phyloP scores from a whole-genome alignment of 1,139 yeast species.

The Suhomyces guaymorum region DNA sequence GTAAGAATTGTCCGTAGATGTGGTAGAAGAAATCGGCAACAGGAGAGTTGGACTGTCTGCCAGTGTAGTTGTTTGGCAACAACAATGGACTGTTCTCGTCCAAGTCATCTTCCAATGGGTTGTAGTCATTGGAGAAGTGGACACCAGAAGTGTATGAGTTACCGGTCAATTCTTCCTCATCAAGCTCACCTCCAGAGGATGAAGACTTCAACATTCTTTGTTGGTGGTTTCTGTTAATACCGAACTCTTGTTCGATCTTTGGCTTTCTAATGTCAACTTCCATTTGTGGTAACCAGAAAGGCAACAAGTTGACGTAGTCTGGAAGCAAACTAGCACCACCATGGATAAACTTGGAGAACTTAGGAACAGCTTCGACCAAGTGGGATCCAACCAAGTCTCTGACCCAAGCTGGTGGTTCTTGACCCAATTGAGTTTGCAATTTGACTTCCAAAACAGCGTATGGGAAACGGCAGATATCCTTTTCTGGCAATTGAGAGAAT shows the following conservation, averaged over 20 bases:
- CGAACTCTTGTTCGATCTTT: slow-evolving; percentile 62
- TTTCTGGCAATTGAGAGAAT: slow-evolving; percentile 76
- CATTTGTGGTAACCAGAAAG: slow-evolving; percentile 99
- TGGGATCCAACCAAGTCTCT: slow-evolving; percentile 88
- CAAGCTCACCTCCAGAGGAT: slow-evolving; percentile 52
- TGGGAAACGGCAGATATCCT: slow-evolving; percentile 89
- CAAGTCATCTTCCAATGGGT: slow-evolving; percentile 51
- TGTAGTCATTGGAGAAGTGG: slow-evolving; percentile 48
- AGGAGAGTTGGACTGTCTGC: slow-evolving; percentile 31
- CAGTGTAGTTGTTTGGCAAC: slow-evolving; percentile 38
- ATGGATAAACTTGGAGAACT: slow-evolving; percentile 94
- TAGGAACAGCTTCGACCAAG: slow-evolving; percentile 96
- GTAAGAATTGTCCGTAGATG: slow-evolving; percentile 40
- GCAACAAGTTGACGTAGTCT: slow-evolving; percentile 77
- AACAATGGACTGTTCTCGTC: slow-evolving; percentile 46
- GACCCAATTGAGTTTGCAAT: slow-evolving; percentile 95
- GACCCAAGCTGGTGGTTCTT: slow-evolving; percentile 98
- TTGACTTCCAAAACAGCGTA: slow-evolving; percentile 97
- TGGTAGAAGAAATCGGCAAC: slow-evolving; percentile 33
- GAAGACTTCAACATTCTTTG: slow-evolving; percentile 33
- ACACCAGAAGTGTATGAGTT: slow-evolving; percentile 40
- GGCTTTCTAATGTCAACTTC: slow-evolving; percentile 93
- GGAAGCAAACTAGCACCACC: slow-evolving; percentile 90
- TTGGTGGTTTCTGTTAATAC: slow-evolving; percentile 43
- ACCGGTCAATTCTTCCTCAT: slow-evolving; percentile 45